A percentile compares a stretch with the other conserved stretches of the same genome.
Evolutionary conservation across 208 protist species (phyloP).

Genomic region (Leishmania arabica): DNA sequence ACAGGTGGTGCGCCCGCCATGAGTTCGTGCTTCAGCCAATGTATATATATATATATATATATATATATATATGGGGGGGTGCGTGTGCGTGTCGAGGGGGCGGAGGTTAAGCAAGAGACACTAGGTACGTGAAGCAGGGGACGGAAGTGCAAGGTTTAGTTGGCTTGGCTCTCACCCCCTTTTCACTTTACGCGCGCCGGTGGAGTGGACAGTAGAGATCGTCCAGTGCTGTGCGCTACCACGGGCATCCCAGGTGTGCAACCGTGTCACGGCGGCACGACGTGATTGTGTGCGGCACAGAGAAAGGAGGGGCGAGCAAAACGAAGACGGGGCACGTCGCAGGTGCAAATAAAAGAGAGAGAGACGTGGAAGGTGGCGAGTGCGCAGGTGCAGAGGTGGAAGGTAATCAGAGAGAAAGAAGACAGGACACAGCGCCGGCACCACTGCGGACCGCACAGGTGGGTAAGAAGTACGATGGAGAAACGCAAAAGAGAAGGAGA

Average conservation of each 20-base stretch:
- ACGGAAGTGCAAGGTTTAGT: neutral
- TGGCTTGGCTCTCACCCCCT: neutral
- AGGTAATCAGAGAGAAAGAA: neutral
- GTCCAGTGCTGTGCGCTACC: neutral
- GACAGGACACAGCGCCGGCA: neutral
- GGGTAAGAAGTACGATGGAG: neutral
- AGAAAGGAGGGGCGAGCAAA: neutral
- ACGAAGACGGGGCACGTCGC: neutral
- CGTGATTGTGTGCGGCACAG: neutral
- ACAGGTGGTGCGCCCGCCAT: slow-evolving; percentile 25
- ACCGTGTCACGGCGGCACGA: neutral
- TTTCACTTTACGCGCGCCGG: neutral
- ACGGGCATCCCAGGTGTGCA: neutral
- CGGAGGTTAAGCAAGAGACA: neutral
- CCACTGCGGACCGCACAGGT: neutral
- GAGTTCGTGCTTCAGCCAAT: neutral
- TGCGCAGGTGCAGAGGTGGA: neutral
- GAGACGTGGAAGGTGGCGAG: neutral
- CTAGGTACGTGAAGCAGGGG: neutral
- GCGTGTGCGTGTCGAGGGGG: neutral
- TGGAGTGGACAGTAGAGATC: neutral
- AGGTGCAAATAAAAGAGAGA: neutral
- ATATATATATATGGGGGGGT: neutral
- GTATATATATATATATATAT: neutral
- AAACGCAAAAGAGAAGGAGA: neutral